Percentiles rank a stretch among this genome's conserved stretches.
Evolutionary conservation across 805 yeast genomes (phyloP).

Genomic region (Schwanniomyces sp.): DNA sequence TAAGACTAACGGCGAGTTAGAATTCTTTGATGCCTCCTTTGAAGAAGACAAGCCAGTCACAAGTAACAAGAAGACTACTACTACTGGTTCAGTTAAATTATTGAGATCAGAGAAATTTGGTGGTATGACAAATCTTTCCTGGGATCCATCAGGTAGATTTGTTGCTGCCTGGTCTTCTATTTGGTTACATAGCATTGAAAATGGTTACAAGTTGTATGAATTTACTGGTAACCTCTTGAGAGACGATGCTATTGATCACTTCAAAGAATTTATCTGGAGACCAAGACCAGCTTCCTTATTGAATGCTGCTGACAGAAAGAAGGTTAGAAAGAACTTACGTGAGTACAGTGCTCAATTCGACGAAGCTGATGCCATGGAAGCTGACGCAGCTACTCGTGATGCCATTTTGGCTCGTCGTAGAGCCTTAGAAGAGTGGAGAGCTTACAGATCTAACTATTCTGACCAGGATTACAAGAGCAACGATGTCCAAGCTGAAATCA

Average conservation of each 20-base stretch:
- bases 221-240: constrained; percentile 74
- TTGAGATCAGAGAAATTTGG: constrained; percentile 63
- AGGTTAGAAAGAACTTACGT: constrained; percentile 84
- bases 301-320: constrained; percentile 78
- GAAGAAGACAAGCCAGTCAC: constrained; percentile 61
- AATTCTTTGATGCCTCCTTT: constrained; percentile 82
- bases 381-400: constrained; percentile 87
- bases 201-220: constrained; percentile 88
- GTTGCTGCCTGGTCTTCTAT: constrained; percentile 84
- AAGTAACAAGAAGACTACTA: constrained; percentile 48
- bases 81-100: constrained; percentile 57
- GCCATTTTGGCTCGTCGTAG: constrained; percentile 81
- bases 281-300: constrained; percentile 88
- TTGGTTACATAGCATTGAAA: constrained; percentile 82
- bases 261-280: constrained; percentile 93
- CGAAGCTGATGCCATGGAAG: constrained; percentile 94
- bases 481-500: constrained; percentile 52
- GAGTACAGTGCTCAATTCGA: constrained; percentile 93
- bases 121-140: constrained; percentile 79
- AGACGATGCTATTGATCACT: constrained; percentile 77
- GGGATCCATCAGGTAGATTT: constrained; percentile 97
- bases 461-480: constrained; percentile 37
- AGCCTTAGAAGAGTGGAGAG: constrained; percentile 80
- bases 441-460: constrained; percentile 59
- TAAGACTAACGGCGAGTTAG: constrained; percentile 61